Evolutionary conservation across 2,329 filamentous ascomycete genomes (phyloP), one percentile per base, ranked within the genome.

Genomic region (Bipolaris victoriae): DNA sequence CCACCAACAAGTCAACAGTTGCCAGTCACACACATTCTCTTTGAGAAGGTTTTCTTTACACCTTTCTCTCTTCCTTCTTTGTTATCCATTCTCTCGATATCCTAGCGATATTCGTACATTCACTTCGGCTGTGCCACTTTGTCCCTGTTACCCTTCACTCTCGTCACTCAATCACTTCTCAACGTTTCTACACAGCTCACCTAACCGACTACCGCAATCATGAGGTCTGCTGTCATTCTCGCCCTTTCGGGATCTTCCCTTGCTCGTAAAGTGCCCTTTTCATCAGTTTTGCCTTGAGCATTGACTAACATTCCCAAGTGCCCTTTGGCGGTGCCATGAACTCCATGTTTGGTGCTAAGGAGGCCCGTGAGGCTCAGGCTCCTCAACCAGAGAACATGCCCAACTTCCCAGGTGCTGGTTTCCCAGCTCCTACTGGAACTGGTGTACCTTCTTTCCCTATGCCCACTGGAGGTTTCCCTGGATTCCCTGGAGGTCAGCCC

Each of bases 171-270:
- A 39, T 26, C 29, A 31, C 29, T 18, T 13, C 29, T n/a, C n/a
- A 20, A 15, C 11, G 7, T 18, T 44, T 50, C 46, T 29, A 24
- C 39, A 1, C 29, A 31, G 29, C 29, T 31, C 29, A 40, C 35
- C 15, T 26, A 16, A 15, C 29, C 26, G 39, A 39, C 47, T 39
- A 45, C 24, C 7, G 16, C 47, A 24, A 49, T n/a, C 58, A 71
- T 71, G 68, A 67, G 59, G 56, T 63, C 63, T 31, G 36, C 59
- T 39, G 49, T 71, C 31, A 45, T 70, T 11, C 58, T 71, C 40
- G 60, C 67, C 39, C 63, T 71, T 41, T 57, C 63, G 40, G 58
- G 69, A 54, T 60, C 64, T n/a, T 49, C 68, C 29, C 35, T 63
- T 5, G 67, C 69, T 47, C 52, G 35, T 36, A 36, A 35, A 36